phyloP scores from a whole-genome alignment of 805 yeast genomes.

The Komagataella pseudopastoris region DNA sequence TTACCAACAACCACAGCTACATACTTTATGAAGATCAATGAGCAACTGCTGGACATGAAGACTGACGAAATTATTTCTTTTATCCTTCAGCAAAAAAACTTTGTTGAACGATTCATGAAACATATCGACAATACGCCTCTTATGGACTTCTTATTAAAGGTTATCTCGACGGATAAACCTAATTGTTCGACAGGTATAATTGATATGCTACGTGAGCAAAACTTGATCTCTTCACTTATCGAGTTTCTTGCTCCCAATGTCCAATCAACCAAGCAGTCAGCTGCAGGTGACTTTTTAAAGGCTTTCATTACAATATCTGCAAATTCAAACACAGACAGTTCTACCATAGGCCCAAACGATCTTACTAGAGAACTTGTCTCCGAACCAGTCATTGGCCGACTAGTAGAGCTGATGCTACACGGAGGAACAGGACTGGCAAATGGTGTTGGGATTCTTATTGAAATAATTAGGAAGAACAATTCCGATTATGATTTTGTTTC shows the following conservation, averaged over 20 bases:
- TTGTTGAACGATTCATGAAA: conserved; percentile 69
- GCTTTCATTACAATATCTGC: conserved; percentile 92
- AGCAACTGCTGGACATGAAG: conserved; percentile 79
- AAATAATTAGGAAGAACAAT: conserved; percentile 87
- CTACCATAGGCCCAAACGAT: conserved; percentile 93
- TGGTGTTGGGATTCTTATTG: conserved; percentile 91
- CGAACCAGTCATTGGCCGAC: conserved; percentile 45
- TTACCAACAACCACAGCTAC: conserved; percentile 69
- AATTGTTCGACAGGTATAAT: conserved; percentile 82
- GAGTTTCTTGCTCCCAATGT: conserved; percentile 56
- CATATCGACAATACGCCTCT: conserved; percentile 90
- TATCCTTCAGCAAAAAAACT: conserved; percentile 48
- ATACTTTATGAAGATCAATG: conserved; percentile 83
- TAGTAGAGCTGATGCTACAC: conserved; percentile 65
- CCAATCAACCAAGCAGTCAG: conserved; percentile 68
- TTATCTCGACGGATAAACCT: conserved; percentile 86
- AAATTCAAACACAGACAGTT: conserved; percentile 78
- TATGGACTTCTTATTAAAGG: conserved; percentile 83
- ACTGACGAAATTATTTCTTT: conserved; percentile 68
- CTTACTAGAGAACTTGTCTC: conserved; percentile 84
- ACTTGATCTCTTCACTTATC: conserved; percentile 59
- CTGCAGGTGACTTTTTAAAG: conserved; percentile 90
- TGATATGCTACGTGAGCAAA: conserved; percentile 58
- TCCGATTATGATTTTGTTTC: conserved; percentile 90
- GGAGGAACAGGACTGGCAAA: conserved; percentile 86